Base-by-base conservation (phyloP, 225 moss, liverwort and hornwort genomes). In the Pleurozium schreberi region DNA sequence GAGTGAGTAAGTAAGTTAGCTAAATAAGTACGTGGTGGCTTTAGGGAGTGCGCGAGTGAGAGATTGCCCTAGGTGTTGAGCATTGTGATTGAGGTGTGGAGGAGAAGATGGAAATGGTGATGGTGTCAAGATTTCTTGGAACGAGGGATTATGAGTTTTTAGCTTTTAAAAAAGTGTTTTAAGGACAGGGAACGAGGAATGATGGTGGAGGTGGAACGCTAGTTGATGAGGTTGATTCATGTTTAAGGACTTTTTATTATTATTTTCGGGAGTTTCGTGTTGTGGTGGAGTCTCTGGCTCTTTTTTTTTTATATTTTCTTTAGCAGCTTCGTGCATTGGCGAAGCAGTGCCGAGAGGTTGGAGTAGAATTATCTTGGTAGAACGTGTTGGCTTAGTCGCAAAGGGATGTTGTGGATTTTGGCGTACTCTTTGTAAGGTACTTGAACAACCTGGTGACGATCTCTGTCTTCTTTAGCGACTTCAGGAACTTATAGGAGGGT, bases 81-180 rank as follows among this genome's bases (percentile, higher is more conserved):
- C 88, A 88, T 85, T 91, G 88, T 49, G 57, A 75, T 49, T 55
- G 84, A 57, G 75, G 60, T 71, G 16, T 53, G 75, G 84, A 74
- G 85, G 61, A 81, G 80, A 80, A 25, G 55, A 73, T 50, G 82
- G 75, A 53, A 75, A 85, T 91, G 76, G 68, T 16, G 57, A 66
- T 28, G 28, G 67, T 43, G 67, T 68, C 52, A 67, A 61, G 88
- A 82, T 88, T 91, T 91, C 91, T 86, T 88, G 88, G 57, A 85
- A 75, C 60, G 66, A 36, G 83, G 16, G 63, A 86, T 43, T 55
- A 30, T 58, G 83, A 79, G 79, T 58, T 69, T 59, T 50, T 57
- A 27, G 83, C 76, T 68, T 86, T 47, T 6, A 22, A 38, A 43
- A 70, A 43, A 40, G 82, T 82, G 42, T 73, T 82, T 22, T 8